Evolutionary conservation across 176 grass and related monocot species (phyloP).

Genomic region (Elymus sibiricus): DNA sequence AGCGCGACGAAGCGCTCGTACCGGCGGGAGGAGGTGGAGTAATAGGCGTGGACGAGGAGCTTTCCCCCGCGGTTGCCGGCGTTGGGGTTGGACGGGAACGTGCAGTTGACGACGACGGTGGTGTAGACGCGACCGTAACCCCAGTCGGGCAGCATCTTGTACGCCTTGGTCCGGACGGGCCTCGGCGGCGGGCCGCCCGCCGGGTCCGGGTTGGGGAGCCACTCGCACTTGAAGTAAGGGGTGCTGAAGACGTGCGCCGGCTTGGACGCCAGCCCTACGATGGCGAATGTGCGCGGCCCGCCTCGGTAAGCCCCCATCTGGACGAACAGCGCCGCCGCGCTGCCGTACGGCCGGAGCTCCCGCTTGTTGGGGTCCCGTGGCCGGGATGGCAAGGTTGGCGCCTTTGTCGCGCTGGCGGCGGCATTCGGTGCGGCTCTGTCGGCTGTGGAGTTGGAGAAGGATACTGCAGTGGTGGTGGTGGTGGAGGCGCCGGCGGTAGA

Average conservation of each 20-base stretch:
- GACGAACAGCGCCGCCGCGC: conserved; percentile 79
- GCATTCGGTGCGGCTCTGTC: neutral
- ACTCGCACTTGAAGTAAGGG: conserved; percentile 87
- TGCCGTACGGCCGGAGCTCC: conserved; percentile 65
- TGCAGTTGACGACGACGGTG: conserved; percentile 80
- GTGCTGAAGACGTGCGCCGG: conserved; percentile 70
- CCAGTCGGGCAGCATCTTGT: conserved; percentile 91
- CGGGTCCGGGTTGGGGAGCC: conserved; percentile 38
- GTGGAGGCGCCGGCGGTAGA: neutral
- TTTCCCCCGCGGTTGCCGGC: conserved; percentile 48
- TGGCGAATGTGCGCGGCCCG: conserved; percentile 60
- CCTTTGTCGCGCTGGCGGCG: neutral
- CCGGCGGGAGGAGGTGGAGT: conserved; percentile 58
- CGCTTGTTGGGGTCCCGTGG: conserved; percentile 45
- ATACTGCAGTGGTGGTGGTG: neutral
- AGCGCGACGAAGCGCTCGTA: conserved; percentile 68
- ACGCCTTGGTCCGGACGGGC: conserved; percentile 39
- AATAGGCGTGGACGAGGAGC: conserved; percentile 65
- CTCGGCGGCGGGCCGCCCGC: conserved; percentile 13
- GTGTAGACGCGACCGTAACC: conserved; percentile 89
- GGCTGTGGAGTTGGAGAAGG: conserved; percentile 3
- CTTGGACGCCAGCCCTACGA: conserved; percentile 82
- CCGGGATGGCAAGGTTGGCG: neutral
- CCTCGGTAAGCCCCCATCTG: conserved; percentile 94
- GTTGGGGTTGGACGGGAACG: conserved; percentile 56